Percentiles rank a stretch among this genome's conserved stretches.
These are phyloP conservation scores for Candida boidinii DNA, from an alignment of 805 yeast genomes.

Conservation along the genomic window DNA sequence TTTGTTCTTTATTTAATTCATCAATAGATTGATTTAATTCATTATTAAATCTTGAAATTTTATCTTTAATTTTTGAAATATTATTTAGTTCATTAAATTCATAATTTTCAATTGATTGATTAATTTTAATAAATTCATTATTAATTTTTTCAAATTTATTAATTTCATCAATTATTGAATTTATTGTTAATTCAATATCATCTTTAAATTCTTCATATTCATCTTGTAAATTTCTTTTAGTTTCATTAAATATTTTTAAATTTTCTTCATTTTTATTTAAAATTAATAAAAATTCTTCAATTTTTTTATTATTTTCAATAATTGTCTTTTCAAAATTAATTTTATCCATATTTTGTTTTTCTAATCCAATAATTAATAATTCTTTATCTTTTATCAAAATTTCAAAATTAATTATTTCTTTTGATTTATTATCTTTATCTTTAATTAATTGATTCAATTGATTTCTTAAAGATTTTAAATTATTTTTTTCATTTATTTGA, in stretches of 20 bases:
- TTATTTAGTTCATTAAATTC: no score
- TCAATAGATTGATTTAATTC: conserved; percentile 18
- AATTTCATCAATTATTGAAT: conserved; percentile 9
- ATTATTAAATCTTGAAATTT: conserved; percentile 20
- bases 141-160: conserved; percentile 10
- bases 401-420: conserved; percentile 38
- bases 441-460: conserved; percentile 25
- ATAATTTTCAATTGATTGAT: no score
- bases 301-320: conserved; percentile 23
- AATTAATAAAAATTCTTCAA: conserved; percentile 3
- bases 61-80: conserved; percentile 6
- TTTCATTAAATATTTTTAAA: conserved; percentile 10
- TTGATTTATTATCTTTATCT: conserved; percentile 34
- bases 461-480: conserved; percentile 32
- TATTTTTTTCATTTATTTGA: conserved; percentile 28
- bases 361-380: conserved; percentile 43
- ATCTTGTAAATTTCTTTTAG: conserved; percentile 4
- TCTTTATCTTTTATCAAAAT: conserved; percentile 43
- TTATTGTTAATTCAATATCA: conserved; percentile 15
- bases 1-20: conserved; percentile 4
- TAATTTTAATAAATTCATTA: conserved; percentile 7
- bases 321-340: conserved; percentile 30
- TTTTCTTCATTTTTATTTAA: conserved; percentile 1
- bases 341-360: conserved; percentile 40
- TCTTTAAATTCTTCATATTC: conserved; percentile 7